phyloP scores from a whole-genome alignment of 148 eudicot species.

The Spergularia bocconei region DNA sequence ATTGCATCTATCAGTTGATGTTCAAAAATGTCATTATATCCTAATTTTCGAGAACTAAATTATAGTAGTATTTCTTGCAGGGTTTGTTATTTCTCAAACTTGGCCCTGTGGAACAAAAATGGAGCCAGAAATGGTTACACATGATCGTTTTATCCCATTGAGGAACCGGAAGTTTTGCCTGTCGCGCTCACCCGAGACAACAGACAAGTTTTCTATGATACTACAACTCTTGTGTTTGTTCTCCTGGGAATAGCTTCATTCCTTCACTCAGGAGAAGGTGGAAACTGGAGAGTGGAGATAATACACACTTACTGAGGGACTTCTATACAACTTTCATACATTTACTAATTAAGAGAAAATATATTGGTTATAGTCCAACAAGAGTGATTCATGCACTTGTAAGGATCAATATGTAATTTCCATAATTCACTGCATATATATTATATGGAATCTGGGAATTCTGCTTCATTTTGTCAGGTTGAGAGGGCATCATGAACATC shows the following conservation, averaged over 20 bases:
- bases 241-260: background rate
- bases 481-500: background rate
- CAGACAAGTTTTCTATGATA: constrained; percentile 5
- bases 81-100: background rate
- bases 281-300: background rate
- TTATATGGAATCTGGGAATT: background rate
- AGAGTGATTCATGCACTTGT: background rate
- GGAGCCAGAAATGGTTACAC: background rate
- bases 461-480: background rate
- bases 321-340: background rate
- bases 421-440: background rate
- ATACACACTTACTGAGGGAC: background rate
- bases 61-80: background rate
- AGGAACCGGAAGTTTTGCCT: background rate
- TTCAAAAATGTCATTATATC: no score
- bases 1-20: no score
- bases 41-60: background rate
- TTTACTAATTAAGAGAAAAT: background rate
- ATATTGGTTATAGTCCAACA: background rate
- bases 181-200: background rate
- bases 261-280: background rate
- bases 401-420: background rate
- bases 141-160: constrained; percentile 4
- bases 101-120: background rate
- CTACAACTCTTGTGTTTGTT: constrained; percentile 2